Evolutionary conservation across 768 basidiomycete species (phyloP), one percentile per base, ranked within the genome.

Genomic region (Tricholoma bakamatsutake): DNA sequence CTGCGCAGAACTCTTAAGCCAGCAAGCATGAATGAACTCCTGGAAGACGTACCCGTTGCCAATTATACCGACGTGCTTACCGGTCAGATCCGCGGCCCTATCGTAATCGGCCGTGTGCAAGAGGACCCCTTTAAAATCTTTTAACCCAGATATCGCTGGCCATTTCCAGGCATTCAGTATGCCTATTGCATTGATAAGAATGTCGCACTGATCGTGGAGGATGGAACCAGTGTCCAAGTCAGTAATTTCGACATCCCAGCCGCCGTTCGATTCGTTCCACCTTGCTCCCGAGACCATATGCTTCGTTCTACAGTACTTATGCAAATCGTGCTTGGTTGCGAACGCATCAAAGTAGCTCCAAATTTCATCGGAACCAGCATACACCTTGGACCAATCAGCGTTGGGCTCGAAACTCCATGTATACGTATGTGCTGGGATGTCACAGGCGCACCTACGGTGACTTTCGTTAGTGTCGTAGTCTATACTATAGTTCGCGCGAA

Each of bases 131-230:
- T 67, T 63, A 60, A 67, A 76, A 17, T 66, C 59, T 1, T 66
- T 34, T 12, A 75, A 60, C 1, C 74, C 74, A 5, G 62, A 52
- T 24, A 75, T 73, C 33, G 71, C 65, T 3, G 75, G 73, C 72
- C 71, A 73, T 51, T 63, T 64, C 74, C 74, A 76, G 5, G 63
- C 59, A 53, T 73, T 75, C 27, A 75, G 59, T 43, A 70, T 60
- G 15, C 74, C 74, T 9, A 58, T 50, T 2, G 66, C 71, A 43
- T 70, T 69, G 51, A 74, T 59, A 1, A 75, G 50, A 45, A 75
- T 61, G 55, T 75, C 67, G 52, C 66, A 68, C n/a, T 55, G 57
- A 37, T 71, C 67, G 2, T 59, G 50, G 15, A 66, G 47, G 13
- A 52, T 56, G 3, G 50, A 58, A 6, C 62, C 62, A 24, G 21